A percentile compares a stretch with the other conserved stretches of the same genome.
phyloP scores from a whole-genome alignment of 306 rosid genomes.

The Carpinus fangiana region DNA sequence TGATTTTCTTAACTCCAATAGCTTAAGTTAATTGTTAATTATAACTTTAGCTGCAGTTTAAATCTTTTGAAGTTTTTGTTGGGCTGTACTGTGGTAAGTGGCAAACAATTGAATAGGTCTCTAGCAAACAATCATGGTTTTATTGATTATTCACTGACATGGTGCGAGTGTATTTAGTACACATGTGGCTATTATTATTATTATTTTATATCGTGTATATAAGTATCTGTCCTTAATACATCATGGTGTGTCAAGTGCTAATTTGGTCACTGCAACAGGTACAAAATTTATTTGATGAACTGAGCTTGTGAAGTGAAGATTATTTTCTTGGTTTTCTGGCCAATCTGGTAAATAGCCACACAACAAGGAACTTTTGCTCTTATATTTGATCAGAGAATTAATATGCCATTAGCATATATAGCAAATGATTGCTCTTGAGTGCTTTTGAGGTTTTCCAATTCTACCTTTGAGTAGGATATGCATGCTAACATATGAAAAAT shows the following conservation, averaged over 20 bases:
- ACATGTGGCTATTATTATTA: too few relatives aligned
- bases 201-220: too few relatives aligned
- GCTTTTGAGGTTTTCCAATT: background rate
- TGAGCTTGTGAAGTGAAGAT: conserved; percentile 22
- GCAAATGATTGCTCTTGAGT: background rate
- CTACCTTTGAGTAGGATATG: background rate
- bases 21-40: too few relatives aligned
- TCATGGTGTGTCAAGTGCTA: conserved; percentile 18
- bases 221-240: background rate
- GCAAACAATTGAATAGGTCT: too few relatives aligned
- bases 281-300: conserved; percentile 21
- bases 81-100: too few relatives aligned
- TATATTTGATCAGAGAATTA: background rate
- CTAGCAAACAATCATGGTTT: too few relatives aligned
- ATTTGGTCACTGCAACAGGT: conserved; percentile 33
- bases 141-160: too few relatives aligned
- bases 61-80: too few relatives aligned
- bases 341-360: background rate
- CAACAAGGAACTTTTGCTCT: background rate
- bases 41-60: too few relatives aligned
- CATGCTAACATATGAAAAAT: background rate
- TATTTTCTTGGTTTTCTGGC: background rate
- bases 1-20: too few relatives aligned
- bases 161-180: too few relatives aligned
- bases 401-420: background rate